Base-by-base conservation (phyloP, 148 eudicot species). In the Rhododendron griersonianum region DNA sequence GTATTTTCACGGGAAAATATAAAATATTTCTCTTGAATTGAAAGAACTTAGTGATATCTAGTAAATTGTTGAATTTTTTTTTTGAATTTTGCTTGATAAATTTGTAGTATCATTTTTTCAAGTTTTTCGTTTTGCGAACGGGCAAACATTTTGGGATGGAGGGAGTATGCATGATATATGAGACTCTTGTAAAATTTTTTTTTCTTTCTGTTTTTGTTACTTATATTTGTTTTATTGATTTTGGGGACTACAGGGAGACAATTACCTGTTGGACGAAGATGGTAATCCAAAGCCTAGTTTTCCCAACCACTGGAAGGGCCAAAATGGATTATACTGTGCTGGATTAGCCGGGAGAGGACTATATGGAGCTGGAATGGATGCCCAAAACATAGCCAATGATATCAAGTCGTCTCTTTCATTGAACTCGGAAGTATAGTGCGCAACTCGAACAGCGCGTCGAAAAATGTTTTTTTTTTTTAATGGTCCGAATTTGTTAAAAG, bases 221-320 rank as follows among this genome's bases (percentile, higher is more conserved):
- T 41, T n/a, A 4, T 80, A 13, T 50, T 19, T 51, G 21, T 6
- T 37, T 39, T 37, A 1, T 2, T 57, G 15, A 53, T 53, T 53
- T 81, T 11, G 57, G 33, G 83, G 50, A 6, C 28, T 41, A 7
- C 84, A 94, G 98, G 96, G 93, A 5, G 98, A 93, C 39, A 87
- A 90, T 37, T 78, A 90, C 78, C 79, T 96, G 14, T 71, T 96
- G 35, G 91, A 91, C 77, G 90, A 93, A 83, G 95, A 96, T 81
- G 98, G 98, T 35, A 18, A 93, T 47, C 84, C 98, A 21, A 94
- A 91, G 84, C 92, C 85, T 0, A 73, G 78, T 14, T 91, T 37
- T 85, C 98, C 98, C 2, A 85, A 94, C 79, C 89, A 93, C n/a
- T 96, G 98, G 98, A 96, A 93, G 88, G 98, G 98, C 3, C 51